A percentile compares a stretch with the other conserved stretches of the same genome.
These are phyloP conservation scores for Penicillium verrucosum DNA, from an alignment of 2,329 filamentous ascomycete genomes.

Conservation along the genomic window DNA sequence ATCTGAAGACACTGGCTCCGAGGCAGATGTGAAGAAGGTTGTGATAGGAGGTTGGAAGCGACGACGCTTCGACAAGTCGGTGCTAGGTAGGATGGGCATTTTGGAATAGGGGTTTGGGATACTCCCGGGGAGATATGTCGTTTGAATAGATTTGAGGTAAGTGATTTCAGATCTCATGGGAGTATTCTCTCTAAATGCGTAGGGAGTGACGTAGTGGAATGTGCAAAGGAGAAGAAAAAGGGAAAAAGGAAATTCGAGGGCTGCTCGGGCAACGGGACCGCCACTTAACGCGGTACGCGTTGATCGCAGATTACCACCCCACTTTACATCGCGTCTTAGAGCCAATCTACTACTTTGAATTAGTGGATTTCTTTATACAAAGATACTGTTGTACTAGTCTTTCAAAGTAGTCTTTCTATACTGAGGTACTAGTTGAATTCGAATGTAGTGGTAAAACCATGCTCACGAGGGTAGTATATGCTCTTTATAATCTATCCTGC, in stretches of 20 bases:
- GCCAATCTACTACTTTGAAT: neutral
- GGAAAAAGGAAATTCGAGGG: neutral
- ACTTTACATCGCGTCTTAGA: neutral
- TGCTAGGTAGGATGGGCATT: conserved; percentile 14
- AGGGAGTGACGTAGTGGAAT: conserved; percentile 3
- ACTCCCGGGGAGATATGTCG: neutral
- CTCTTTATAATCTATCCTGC: neutral
- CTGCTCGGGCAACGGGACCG: conserved; percentile 2
- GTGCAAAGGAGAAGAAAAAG: neutral
- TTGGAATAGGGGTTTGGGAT: conserved; percentile 7
- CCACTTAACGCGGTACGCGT: conserved; percentile 6
- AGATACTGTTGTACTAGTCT: no score
- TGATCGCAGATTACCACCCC: neutral
- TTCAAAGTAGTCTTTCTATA: no score
- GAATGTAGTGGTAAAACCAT: neutral
- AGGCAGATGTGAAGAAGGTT: conserved; percentile 34
- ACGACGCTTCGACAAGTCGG: conserved; percentile 40
- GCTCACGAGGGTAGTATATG: neutral
- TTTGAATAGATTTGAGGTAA: neutral
- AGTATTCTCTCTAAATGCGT: neutral
- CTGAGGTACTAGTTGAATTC: neutral
- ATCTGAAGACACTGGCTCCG: conserved; percentile 10
- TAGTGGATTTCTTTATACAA: neutral
- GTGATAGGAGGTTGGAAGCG: conserved; percentile 47
- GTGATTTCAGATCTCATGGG: neutral